phyloP scores from a whole-genome alignment of 306 rosid genomes.

The Arachis hypogaea region DNA sequence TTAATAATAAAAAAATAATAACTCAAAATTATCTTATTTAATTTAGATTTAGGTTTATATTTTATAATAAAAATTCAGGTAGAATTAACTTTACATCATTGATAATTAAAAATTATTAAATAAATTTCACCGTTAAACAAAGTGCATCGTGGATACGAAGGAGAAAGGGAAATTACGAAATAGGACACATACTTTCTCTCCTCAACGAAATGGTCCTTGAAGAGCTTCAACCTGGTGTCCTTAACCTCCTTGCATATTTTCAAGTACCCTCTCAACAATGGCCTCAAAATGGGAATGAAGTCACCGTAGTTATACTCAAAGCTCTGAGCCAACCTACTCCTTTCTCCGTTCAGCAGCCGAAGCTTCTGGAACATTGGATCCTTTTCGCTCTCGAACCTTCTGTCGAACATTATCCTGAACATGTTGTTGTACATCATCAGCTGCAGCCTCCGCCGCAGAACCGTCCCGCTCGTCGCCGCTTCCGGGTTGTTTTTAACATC shows the following conservation, averaged over 20 bases:
- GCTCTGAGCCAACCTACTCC: conserved; percentile 86
- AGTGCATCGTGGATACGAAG: no score
- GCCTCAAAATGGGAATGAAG: conserved; percentile 81
- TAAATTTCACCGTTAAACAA: no score
- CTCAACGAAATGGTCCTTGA: conserved; percentile 68
- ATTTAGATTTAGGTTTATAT: no score
- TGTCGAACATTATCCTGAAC: conserved; percentile 80
- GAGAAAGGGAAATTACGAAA: no score
- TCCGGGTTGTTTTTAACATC: conserved; percentile 64
- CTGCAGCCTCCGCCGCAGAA: conserved; percentile 64
- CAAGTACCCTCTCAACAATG: conserved; percentile 68
- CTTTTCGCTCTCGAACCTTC: conserved; percentile 68
- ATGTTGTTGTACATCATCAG: conserved; percentile 84
- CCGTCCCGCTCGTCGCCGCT: conserved; percentile 57
- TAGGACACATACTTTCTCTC: conserved; percentile 60
- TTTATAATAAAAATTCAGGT: no score
- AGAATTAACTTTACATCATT: no score
- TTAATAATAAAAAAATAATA: no score
- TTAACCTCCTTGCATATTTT: conserved; percentile 73
- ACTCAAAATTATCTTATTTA: no score
- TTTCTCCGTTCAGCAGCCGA: conserved; percentile 66
- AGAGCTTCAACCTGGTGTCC: conserved; percentile 63
- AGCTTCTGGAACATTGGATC: conserved; percentile 65
- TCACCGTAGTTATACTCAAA: conserved; percentile 82
- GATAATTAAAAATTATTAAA: no score